Conservation (phyloP, 805 yeast species). For the Metschnikowia similis region DNA sequence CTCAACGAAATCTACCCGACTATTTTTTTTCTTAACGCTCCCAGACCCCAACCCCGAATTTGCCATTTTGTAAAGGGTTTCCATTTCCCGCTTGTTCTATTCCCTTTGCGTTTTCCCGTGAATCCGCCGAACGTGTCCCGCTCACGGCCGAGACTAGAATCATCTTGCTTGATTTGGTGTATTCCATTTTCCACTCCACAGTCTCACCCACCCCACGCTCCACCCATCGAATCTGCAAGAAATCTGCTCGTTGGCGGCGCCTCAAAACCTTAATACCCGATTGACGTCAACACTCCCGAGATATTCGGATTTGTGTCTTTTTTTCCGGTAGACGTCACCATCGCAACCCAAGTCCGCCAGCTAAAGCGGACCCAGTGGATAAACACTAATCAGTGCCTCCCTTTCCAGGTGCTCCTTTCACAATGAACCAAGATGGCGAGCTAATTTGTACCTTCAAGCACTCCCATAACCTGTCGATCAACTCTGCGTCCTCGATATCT, state of each 20-base stretch:
- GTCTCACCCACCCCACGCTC: neutral
- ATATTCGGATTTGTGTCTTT: neutral
- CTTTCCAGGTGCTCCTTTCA: neutral
- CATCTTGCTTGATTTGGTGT: neutral
- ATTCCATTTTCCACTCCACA: neutral
- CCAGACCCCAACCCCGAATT: neutral
- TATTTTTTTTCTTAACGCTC: slow-evolving; percentile 3
- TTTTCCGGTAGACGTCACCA: neutral
- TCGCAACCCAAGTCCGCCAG: neutral
- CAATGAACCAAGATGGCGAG: slow-evolving; percentile 1
- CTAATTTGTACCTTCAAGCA: slow-evolving; percentile 4
- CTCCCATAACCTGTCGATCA: slow-evolving; percentile 39
- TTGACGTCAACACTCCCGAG: no score
- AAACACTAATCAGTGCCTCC: neutral
- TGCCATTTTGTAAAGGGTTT: neutral
- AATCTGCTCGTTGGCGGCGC: neutral
- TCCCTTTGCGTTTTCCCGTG: neutral
- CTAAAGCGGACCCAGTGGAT: neutral
- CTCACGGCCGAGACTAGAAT: neutral
- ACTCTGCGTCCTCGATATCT: slow-evolving; percentile 40
- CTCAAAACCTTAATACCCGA: no score
- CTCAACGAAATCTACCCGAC: slow-evolving; percentile 2
- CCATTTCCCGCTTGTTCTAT: neutral
- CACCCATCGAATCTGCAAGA: neutral
- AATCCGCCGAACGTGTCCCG: neutral